Conservation (phyloP, 805 yeast species). For the Naumovozyma baii region DNA sequence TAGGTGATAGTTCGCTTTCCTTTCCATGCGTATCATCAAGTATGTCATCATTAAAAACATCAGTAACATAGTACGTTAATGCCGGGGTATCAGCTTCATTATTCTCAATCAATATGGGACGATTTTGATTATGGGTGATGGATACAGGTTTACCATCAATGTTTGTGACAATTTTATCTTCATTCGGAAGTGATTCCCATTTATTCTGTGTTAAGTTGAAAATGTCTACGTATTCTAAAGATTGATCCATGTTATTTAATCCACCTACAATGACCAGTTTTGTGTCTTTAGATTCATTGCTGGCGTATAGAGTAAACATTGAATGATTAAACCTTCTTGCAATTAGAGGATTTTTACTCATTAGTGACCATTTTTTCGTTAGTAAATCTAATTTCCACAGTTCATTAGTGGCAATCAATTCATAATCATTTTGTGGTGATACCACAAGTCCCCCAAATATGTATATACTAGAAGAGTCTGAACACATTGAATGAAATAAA, state of each 20-base stretch:
- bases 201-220: constrained; percentile 22
- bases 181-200: constrained; percentile 21
- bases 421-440: constrained; percentile 29
- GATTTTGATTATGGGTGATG: constrained; percentile 14
- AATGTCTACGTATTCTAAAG: constrained; percentile 23
- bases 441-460: constrained; percentile 57
- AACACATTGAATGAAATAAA: constrained; percentile 49
- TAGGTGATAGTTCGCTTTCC: constrained; percentile 16
- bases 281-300: constrained; percentile 25
- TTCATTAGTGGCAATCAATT: constrained; percentile 46
- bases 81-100: constrained; percentile 22
- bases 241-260: constrained; percentile 25
- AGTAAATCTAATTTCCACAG: constrained; percentile 57
- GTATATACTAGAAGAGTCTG: constrained; percentile 42
- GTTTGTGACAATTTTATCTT: constrained; percentile 14
- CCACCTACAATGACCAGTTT: constrained; percentile 29
- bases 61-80: constrained; percentile 16
- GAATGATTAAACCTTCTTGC: constrained; percentile 45
- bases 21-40: neutral
- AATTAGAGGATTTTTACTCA: constrained; percentile 34
- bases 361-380: constrained; percentile 43
- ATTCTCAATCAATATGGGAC: constrained; percentile 19
- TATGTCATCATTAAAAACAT: constrained; percentile 7
- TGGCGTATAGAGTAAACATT: constrained; percentile 30
- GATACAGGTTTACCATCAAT: constrained; percentile 15